A percentile compares a stretch with the other conserved stretches of the same genome.
Evolutionary conservation across 805 yeast species (phyloP).

Genomic region (Osmozyma mogii): DNA sequence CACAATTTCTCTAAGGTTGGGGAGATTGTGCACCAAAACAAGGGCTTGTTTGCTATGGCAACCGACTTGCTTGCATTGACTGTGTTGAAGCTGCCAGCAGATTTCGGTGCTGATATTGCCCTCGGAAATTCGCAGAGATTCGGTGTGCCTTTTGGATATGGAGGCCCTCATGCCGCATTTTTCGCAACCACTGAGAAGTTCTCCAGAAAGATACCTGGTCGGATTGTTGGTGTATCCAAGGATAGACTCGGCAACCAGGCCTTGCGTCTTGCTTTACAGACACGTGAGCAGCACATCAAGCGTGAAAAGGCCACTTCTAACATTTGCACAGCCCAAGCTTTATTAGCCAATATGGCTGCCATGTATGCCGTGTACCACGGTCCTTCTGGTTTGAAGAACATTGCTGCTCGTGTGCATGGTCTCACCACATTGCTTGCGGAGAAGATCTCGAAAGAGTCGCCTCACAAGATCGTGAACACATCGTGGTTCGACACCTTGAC

Average conservation of each 20-base stretch:
- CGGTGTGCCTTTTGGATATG: slow-evolving; percentile 96
- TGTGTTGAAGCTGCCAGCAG: slow-evolving; percentile 72
- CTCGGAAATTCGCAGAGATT: slow-evolving; percentile 91
- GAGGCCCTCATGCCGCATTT: slow-evolving; percentile 99
- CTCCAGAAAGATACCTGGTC: slow-evolving; percentile 92
- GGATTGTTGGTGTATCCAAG: slow-evolving; percentile 87
- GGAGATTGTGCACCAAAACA: slow-evolving; percentile 57
- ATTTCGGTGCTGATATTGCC: slow-evolving; percentile 87
- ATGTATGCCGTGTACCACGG: slow-evolving; percentile 97
- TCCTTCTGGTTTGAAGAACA: slow-evolving; percentile 70
- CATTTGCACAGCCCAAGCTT: slow-evolving; percentile 96
- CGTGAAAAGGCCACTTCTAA: slow-evolving; percentile 97
- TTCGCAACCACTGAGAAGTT: slow-evolving; percentile 77
- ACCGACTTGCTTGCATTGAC: slow-evolving; percentile 88
- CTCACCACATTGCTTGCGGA: slow-evolving; percentile 65
- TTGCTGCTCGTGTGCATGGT: slow-evolving; percentile 71
- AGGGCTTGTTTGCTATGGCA: slow-evolving; percentile 79
- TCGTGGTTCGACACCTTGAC: slow-evolving; percentile 87
- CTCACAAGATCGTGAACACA: slow-evolving; percentile 46
- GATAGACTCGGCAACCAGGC: slow-evolving; percentile 91
- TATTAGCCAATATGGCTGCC: slow-evolving; percentile 90
- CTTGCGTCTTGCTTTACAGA: slow-evolving; percentile 86
- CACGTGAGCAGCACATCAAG: slow-evolving; percentile 96
- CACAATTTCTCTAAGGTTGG: slow-evolving; percentile 48
- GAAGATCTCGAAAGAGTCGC: slow-evolving; percentile 29